Evolutionary conservation across 1,284 basidiomycete genomes (phyloP), one percentile per base, ranked within the genome.

Genomic region (Boletellus deceptivus): DNA sequence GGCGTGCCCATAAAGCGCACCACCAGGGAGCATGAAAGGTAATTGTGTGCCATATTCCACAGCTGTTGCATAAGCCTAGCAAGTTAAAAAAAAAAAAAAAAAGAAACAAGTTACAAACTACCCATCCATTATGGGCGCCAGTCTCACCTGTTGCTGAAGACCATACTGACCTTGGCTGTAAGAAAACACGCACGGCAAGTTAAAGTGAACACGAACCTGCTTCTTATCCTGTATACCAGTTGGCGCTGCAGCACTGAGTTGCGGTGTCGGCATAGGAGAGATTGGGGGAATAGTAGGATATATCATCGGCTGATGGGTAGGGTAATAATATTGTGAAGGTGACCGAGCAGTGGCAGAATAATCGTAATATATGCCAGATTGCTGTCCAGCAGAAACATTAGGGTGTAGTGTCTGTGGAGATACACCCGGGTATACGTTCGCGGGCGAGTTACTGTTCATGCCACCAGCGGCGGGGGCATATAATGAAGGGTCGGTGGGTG

Each of bases 291-390:
- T 63, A 11, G 75, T 70, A 54, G 80, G 75, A 66, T 82, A 87
- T 51, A 86, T 72, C 63, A 87, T 74, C 9, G 77, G 71, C 59
- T 82, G 84, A 43, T 76, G 74, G 6, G 74, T 60, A 29, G 83
- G 74, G 58, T 83, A 86, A 63, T 76, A 89, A 63, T 75, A 85
- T 55, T 82, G 84, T 2, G 83, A 79, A 25, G 75, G 69, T 7
- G 77, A 73, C 39, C 78, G 75, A 47, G 72, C 67, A 7, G 74
- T 63, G 18, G 72, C 71, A 53, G 72, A 63, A 56, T 80, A 88
- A 57, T 86, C 85, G 55, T 80, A 88, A 66, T 79, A 85, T 47
- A 81, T 58, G 31, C 74, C 73, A 35, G 78, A 68, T 59, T 83
- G 80, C 57, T 77, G 76, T 43, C 72, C 76, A 54, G 69, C 61